A percentile compares a stretch with the other conserved stretches of the same genome.
Conservation (phyloP, 2,329 filamentous ascomycete genomes). For the Xylaria digitata region DNA sequence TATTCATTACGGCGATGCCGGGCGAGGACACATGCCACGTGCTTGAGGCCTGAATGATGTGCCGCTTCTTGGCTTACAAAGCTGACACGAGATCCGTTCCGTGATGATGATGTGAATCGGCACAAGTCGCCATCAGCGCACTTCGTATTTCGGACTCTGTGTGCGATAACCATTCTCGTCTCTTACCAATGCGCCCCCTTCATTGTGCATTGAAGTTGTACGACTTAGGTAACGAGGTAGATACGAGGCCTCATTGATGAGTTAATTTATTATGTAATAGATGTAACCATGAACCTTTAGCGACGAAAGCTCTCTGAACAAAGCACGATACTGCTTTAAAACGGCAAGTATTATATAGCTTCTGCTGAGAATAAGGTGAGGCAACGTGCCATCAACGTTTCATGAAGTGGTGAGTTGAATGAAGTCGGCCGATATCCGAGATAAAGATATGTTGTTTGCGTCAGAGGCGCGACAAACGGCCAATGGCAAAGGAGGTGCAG, state of each 20-base stretch:
- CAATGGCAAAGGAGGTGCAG: background rate
- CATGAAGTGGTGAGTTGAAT: background rate
- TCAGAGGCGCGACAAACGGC: background rate
- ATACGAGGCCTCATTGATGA: background rate
- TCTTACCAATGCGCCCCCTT: background rate
- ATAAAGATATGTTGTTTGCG: no score
- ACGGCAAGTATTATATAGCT: background rate
- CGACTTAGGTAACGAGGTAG: background rate
- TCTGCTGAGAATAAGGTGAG: background rate
- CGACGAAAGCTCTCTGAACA: background rate
- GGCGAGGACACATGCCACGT: background rate
- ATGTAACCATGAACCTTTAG: constrained; percentile 7
- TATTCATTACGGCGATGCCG: background rate
- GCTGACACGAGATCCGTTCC: background rate
- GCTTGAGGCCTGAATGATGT: background rate
- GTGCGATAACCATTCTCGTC: background rate
- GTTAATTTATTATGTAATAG: constrained; percentile 25
- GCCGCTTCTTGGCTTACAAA: constrained; percentile 6
- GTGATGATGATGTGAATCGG: background rate
- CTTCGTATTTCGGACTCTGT: background rate
- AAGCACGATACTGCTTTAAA: background rate
- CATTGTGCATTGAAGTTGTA: constrained; percentile 2
- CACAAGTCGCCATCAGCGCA: background rate
- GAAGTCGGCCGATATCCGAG: no score
- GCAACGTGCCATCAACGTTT: background rate